Evolutionary conservation across 2,329 filamentous ascomycete genomes (phyloP), one percentile per base, ranked within the genome.

Genomic region (Fusarium algeriense): DNA sequence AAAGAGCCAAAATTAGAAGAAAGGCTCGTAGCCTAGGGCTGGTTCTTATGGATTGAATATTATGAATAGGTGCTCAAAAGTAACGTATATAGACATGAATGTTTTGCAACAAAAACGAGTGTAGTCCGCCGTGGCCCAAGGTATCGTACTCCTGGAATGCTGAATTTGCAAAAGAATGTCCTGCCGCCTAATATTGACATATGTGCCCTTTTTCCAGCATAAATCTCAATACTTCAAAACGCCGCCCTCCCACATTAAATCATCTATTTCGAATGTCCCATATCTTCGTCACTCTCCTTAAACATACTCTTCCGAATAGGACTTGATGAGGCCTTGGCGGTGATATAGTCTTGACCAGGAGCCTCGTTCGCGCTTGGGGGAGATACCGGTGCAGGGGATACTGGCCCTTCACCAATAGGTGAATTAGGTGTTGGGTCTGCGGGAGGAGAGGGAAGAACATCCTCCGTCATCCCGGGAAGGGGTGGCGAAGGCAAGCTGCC

Each of bases 261-360:
- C 5, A 30, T 28, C 69, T 58, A 69, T 54, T 67, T 70, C 28
- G 57, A 40, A 60, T 77, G 73, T 13, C 74, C 78, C 75, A 82
- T 78, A 71, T 85, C 83, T 43, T 84, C 82, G 32, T 78, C 76
- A n/a, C 78, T 80, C 71, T 84, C 83, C 10, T 77, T 74, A 44
- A 85, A 85, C 41, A 83, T 79, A 32, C 83, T 84, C 75, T 77
- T 81, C 55, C 83, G 76, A n/a, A 79, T 48, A 7, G 78, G 74
- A 48, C 70, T 75, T 11, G 74, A 55, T 5, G 70, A 63, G 7
- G 75, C 55, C 46, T 72, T 77, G 7, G 69, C 76, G 2, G 78
- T 67, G 11, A 80, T 40, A 35, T 80, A 80, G 28, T 80, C 79
- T 4, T 74, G 71, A 0, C 73, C 75, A 1, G 68, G 30, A 14